Conservation (phyloP, 768 basidiomycete genomes). For the Lactarius tabidus region DNA sequence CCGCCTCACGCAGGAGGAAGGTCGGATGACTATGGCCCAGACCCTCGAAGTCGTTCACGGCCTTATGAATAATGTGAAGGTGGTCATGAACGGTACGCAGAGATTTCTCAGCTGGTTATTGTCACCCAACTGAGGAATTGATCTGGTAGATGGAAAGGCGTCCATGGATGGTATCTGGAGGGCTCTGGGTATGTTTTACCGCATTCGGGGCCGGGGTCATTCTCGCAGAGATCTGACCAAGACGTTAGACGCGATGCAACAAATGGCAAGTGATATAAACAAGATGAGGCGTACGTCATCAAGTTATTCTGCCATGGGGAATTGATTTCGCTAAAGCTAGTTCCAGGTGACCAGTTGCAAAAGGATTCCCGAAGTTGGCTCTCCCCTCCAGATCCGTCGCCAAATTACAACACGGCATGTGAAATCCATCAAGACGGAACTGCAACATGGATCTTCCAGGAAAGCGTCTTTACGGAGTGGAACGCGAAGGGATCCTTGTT, state of each 20-base stretch:
- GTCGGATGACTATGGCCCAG: not conserved
- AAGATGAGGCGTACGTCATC: not conserved
- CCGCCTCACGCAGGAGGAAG: conserved; percentile 8
- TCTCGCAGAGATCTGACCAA: not conserved
- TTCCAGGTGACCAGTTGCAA: conserved; percentile 1
- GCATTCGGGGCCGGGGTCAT: not conserved
- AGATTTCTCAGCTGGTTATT: not conserved
- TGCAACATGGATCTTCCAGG: not conserved
- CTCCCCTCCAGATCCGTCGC: conserved; percentile 8
- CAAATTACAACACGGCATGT: not conserved
- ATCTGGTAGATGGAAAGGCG: not conserved
- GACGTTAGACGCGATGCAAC: not conserved
- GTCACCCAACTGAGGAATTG: not conserved
- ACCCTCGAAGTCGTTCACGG: conserved; percentile 2
- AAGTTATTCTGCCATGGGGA: not conserved
- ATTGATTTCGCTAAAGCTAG: not conserved
- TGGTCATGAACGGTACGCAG: conserved; percentile 5
- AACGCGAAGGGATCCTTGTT: not conserved
- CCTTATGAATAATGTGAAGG: not conserved
- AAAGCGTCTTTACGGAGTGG: not conserved
- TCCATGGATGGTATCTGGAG: not conserved
- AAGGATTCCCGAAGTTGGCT: not conserved
- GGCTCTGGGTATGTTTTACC: not conserved
- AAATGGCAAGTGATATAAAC: not conserved
- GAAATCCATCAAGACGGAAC: not conserved